Percentiles rank a stretch among this genome's conserved stretches.
phyloP scores from a whole-genome alignment of 2,329 filamentous ascomycete species.

The Beauveria asiatica region DNA sequence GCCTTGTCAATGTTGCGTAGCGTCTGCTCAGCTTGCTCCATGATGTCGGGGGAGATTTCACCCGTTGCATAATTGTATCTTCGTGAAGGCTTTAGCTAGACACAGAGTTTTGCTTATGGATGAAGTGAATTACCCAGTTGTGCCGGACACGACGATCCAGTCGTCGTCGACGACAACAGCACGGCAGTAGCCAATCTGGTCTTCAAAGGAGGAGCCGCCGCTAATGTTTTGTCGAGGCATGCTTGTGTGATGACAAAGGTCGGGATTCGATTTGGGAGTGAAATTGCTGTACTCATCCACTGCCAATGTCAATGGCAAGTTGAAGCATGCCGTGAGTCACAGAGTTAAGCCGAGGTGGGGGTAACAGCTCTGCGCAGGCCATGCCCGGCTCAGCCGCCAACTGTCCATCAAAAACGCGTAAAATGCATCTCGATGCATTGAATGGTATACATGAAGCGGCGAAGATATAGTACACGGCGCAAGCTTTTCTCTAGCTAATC shows the following conservation, averaged over 20 bases:
- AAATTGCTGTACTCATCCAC: background rate
- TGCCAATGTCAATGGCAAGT: background rate
- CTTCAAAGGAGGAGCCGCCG: conserved; percentile 43
- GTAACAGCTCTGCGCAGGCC: background rate
- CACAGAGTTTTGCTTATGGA: background rate
- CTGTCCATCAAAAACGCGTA: background rate
- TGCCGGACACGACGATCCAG: conserved; percentile 46
- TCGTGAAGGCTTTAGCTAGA: background rate
- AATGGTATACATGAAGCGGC: background rate
- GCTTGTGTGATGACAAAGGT: background rate
- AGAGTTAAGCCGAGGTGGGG: conserved; percentile 1
- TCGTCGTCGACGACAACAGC: conserved; percentile 40
- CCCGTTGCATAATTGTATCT: conserved; percentile 45
- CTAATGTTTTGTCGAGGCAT: conserved; percentile 34
- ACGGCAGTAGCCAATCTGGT: conserved; percentile 45
- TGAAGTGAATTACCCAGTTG: conserved; percentile 35
- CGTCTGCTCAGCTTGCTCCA: conserved; percentile 41
- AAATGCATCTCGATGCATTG: background rate
- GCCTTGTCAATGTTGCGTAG: conserved; percentile 38
- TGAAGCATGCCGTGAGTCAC: background rate
- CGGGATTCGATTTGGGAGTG: background rate
- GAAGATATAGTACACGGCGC: background rate
- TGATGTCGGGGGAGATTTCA: conserved; percentile 34
- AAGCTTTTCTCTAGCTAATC: background rate
- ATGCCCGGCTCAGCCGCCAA: background rate